These are phyloP conservation scores for Suillus fuscotomentosus DNA, from an alignment of 768 basidiomycete genomes.

Conservation along the genomic window DNA sequence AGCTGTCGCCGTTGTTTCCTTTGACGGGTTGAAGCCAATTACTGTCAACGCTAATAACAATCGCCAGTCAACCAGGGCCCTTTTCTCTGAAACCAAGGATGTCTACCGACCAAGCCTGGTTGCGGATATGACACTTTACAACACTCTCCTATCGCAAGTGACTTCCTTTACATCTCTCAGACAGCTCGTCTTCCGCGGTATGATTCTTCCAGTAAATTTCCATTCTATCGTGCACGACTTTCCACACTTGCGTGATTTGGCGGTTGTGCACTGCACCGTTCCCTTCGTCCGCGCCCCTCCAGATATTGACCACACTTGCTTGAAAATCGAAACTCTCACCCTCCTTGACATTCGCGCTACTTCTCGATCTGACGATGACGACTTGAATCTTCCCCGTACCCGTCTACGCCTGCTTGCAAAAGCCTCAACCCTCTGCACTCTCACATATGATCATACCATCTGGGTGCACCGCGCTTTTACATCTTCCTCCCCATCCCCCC, in stretches of 20 bases:
- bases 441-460: constrained; percentile 36
- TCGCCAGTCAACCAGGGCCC: constrained; percentile 8
- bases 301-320: constrained; percentile 27
- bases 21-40: constrained; percentile 13
- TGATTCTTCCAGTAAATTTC: constrained; percentile 36
- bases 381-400: background rate
- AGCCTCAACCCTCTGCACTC: constrained; percentile 35
- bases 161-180: constrained; percentile 33
- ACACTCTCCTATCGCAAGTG: constrained; percentile 20
- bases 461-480: constrained; percentile 40
- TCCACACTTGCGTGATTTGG: constrained; percentile 36
- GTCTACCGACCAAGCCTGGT: constrained; percentile 24
- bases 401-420: constrained; percentile 34
- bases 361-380: constrained; percentile 13
- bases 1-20: constrained; percentile 21
- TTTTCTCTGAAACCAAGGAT: constrained; percentile 5
- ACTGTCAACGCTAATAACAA: background rate
- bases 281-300: constrained; percentile 23
- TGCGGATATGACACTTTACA: constrained; percentile 23
- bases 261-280: constrained; percentile 39
- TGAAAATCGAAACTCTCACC: constrained; percentile 44
- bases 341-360: constrained; percentile 33
- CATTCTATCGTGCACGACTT: constrained; percentile 37
- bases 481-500: constrained; percentile 10
- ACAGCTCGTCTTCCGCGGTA: constrained; percentile 35